Conservation (phyloP, 176 grass and related monocot species). For the Bonia amplexicaulis region DNA sequence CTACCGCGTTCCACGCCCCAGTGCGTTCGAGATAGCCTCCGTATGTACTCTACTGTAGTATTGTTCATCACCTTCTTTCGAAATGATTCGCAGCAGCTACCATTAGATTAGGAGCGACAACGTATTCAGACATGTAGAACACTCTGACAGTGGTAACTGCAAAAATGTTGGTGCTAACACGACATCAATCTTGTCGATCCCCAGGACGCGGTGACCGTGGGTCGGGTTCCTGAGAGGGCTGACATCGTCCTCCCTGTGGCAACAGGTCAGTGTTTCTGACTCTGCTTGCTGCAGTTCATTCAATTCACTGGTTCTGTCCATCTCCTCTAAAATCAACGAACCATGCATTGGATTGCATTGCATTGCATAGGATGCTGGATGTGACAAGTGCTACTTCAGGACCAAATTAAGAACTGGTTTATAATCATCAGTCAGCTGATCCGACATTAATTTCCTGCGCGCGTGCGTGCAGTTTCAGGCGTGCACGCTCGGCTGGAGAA, state of each 20-base stretch:
- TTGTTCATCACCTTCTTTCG: neutral
- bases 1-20: conserved; percentile 58
- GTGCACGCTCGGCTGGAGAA: conserved; percentile 69
- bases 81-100: neutral
- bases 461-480: conserved; percentile 48
- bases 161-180: too few relatives aligned
- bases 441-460: too few relatives aligned
- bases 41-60: conserved; percentile 15
- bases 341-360: too few relatives aligned
- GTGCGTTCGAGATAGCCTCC: conserved; percentile 62
- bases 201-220: conserved; percentile 56
- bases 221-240: conserved; percentile 54
- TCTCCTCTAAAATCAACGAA: neutral
- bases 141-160: neutral
- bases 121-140: neutral
- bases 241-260: conserved; percentile 77
- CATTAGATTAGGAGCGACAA: neutral
- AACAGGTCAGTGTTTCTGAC: conserved; percentile 35
- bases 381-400: neutral
- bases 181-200: neutral
- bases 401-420: too few relatives aligned
- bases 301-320: neutral
- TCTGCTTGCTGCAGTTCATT: neutral
- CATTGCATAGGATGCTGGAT: neutral
- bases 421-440: too few relatives aligned